phyloP scores from a whole-genome alignment of 768 basidiomycete species.

The Boletus reticuloceps region DNA sequence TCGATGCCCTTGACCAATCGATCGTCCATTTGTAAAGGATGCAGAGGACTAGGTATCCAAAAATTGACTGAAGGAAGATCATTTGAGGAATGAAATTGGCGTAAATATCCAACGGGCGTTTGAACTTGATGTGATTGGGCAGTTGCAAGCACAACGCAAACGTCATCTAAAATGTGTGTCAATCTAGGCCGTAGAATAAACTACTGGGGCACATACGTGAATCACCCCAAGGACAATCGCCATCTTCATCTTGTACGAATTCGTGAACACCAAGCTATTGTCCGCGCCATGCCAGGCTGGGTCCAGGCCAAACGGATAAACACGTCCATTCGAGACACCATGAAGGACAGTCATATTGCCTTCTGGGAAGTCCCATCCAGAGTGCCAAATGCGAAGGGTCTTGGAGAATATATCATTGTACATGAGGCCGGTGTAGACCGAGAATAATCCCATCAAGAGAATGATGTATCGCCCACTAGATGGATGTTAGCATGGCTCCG shows the following conservation, averaged over 20 bases:
- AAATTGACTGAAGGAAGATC: slow-evolving; percentile 96
- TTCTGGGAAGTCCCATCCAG: slow-evolving; percentile 80
- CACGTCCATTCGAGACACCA: slow-evolving; percentile 58
- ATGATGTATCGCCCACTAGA: slow-evolving; percentile 96
- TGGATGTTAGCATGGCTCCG: slow-evolving; percentile 18
- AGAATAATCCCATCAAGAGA: slow-evolving; percentile 95
- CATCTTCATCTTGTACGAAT: slow-evolving; percentile 99
- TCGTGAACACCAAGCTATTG: slow-evolving; percentile 89
- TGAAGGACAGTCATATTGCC: slow-evolving; percentile 38
- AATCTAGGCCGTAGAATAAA: slow-evolving; percentile 3
- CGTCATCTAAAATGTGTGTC: slow-evolving; percentile 72
- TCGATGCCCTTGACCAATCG: slow-evolving; percentile 76
- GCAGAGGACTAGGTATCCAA: slow-evolving; percentile 91
- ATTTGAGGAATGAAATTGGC: slow-evolving; percentile 97
- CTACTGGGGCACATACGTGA: slow-evolving; percentile 59
- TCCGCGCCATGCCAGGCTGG: slow-evolving; percentile 94
- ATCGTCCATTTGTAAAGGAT: slow-evolving; percentile 97
- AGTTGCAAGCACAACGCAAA: slow-evolving; percentile 96
- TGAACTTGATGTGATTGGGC: slow-evolving; percentile 94
- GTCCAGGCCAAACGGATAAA: slow-evolving; percentile 94
- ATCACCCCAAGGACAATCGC: slow-evolving; percentile 93
- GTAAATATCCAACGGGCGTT: slow-evolving; percentile 80
- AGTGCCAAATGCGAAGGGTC: slow-evolving; percentile 80
- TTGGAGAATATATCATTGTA: slow-evolving; percentile 99
- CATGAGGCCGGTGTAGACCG: slow-evolving; percentile 93